Evolutionary conservation across 352 stramenopile species (phyloP).

Genomic region (Phytophthora cryptogea): DNA sequence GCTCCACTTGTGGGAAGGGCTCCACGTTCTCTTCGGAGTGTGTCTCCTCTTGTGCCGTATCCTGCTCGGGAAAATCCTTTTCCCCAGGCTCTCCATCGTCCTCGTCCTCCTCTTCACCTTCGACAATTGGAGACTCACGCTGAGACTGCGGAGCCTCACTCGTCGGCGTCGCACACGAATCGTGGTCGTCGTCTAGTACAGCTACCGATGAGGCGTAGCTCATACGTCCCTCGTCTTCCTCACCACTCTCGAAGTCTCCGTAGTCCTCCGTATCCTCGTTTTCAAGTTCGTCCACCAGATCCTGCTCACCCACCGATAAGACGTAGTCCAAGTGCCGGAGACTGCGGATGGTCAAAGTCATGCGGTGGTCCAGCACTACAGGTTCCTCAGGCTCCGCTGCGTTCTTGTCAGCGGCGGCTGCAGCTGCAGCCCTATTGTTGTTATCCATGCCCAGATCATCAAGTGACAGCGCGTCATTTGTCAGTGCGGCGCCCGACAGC

Average conservation of each 20-base stretch:
- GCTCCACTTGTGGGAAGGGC: neutral
- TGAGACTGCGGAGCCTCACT: conserved; percentile 24
- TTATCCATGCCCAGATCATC: conserved; percentile 34
- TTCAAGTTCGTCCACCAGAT: conserved; percentile 37
- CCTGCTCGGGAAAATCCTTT: neutral
- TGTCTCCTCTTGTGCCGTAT: conserved; percentile 2
- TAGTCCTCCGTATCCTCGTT: conserved; percentile 37
- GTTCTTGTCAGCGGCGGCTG: conserved; percentile 6
- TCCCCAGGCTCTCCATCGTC: neutral
- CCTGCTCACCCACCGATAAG: conserved; percentile 38
- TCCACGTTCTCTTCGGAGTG: neutral
- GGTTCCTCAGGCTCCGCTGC: conserved; percentile 35
- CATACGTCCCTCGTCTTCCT: conserved; percentile 34
- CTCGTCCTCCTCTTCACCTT: conserved; percentile 31
- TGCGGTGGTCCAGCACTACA: conserved; percentile 49
- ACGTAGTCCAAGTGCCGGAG: conserved; percentile 55
- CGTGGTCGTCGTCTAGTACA: conserved; percentile 49
- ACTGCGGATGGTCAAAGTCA: conserved; percentile 41
- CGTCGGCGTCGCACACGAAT: conserved; percentile 31
- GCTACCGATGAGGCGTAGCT: conserved; percentile 62
- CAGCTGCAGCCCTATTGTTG: conserved; percentile 8
- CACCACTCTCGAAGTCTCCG: conserved; percentile 36
- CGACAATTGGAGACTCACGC: conserved; percentile 32
- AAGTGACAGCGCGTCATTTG: conserved; percentile 58
- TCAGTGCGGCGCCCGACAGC: conserved; percentile 22